phyloP scores from a whole-genome alignment of 2,329 filamentous ascomycete species.

The Colletotrichum ledebouriae region DNA sequence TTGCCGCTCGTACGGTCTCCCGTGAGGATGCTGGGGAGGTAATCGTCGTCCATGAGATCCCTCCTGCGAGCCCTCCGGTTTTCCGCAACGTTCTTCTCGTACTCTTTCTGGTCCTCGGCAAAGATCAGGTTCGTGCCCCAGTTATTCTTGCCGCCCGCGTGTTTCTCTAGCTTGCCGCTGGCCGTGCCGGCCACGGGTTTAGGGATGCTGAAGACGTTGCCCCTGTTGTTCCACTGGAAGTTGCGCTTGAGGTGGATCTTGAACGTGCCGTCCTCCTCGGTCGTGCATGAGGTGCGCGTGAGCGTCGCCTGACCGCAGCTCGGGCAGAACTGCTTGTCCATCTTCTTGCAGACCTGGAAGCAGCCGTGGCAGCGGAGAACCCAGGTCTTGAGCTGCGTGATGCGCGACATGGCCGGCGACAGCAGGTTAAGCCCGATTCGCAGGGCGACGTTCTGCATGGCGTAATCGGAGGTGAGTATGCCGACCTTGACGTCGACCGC shows the following conservation, averaged over 20 bases:
- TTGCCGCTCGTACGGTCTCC: conserved; percentile 77
- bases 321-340: conserved; percentile 91
- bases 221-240: conserved; percentile 95
- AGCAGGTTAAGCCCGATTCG: conserved; percentile 95
- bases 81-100: conserved; percentile 72
- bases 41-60: conserved; percentile 96
- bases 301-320: conserved; percentile 90
- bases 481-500: conserved; percentile 82
- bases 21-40: conserved; percentile 85
- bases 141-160: conserved; percentile 80
- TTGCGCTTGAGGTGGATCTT: conserved; percentile 91
- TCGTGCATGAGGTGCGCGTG: conserved; percentile 87
- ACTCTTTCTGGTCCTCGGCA: conserved; percentile 97
- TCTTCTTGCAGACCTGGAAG: conserved; percentile 87
- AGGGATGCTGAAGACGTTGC: conserved; percentile 92
- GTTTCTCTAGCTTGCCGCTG: conserved; percentile 79
- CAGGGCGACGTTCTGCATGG: conserved; percentile 96
- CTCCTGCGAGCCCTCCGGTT: conserved; percentile 77
- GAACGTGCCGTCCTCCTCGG: conserved; percentile 84
- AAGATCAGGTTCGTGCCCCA: conserved; percentile 90
- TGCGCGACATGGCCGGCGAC: conserved; percentile 81
- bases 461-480: conserved; percentile 95
- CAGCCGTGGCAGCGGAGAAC: conserved; percentile 94
- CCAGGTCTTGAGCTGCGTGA: conserved; percentile 88
- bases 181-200: conserved; percentile 87